Percentiles rank a stretch among this genome's conserved stretches.
Evolutionary conservation across 2,329 filamentous ascomycete genomes (phyloP).

Genomic region (Hymenoscyphus fructigenus): DNA sequence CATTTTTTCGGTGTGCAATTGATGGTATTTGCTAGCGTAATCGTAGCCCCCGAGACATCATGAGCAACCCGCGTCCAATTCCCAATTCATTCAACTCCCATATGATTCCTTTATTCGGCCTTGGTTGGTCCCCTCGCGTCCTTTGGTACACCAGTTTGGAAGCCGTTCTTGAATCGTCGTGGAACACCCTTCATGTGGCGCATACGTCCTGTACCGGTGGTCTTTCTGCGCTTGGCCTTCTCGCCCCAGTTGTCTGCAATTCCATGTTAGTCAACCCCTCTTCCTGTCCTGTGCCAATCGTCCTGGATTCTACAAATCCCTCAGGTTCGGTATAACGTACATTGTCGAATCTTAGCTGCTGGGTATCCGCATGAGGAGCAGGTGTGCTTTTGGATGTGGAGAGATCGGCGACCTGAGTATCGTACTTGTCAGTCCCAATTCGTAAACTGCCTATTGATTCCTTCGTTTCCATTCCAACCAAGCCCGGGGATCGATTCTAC

Average conservation of each 20-base stretch:
- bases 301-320: constrained; percentile 49
- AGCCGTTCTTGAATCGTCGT: constrained; percentile 96
- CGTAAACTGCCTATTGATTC: constrained; percentile 2
- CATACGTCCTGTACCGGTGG: constrained; percentile 94
- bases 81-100: constrained; percentile 39
- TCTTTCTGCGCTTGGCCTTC: constrained; percentile 99
- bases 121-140: constrained; percentile 66
- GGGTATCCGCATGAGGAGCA: constrained; percentile 96
- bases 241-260: constrained; percentile 97
- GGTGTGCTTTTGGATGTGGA: constrained; percentile 99
- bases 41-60: constrained; percentile 32
- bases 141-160: constrained; percentile 88
- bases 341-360: constrained; percentile 95
- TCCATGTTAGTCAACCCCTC: constrained; percentile 69
- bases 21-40: constrained; percentile 38
- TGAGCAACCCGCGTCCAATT: constrained; percentile 32
- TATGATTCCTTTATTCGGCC: constrained; percentile 40
- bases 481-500: constrained; percentile 24
- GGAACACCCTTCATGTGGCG: constrained; percentile 90
- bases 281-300: constrained; percentile 60
- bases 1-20: constrained; percentile 30
- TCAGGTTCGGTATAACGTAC: constrained; percentile 60
- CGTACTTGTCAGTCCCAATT: constrained; percentile 27
- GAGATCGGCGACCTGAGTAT: constrained; percentile 78
- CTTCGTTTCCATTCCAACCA: constrained; percentile 28